Evolutionary conservation across 768 basidiomycete genomes (phyloP).

Genomic region (Phlebiopsis gigantea): DNA sequence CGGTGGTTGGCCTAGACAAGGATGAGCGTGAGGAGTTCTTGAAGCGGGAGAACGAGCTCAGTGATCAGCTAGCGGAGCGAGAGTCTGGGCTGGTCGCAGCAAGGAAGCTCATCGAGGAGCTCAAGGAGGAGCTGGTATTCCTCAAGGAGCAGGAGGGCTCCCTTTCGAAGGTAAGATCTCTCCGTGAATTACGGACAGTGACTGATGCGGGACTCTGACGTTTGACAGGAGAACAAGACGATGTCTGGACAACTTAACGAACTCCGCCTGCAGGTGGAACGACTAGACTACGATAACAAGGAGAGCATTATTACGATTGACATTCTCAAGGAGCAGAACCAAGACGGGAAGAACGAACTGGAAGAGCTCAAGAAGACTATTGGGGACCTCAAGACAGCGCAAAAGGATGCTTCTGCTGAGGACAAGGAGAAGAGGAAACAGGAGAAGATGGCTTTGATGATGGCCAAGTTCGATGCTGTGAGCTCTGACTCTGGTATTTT

Average conservation of each 20-base stretch:
- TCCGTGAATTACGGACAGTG: neutral
- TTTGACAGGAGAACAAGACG: constrained; percentile 77
- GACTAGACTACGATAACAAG: constrained; percentile 94
- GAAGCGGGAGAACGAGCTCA: constrained; percentile 93
- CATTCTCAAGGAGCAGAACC: constrained; percentile 91
- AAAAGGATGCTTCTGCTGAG: constrained; percentile 83
- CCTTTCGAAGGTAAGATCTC: constrained; percentile 59
- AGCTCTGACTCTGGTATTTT: constrained; percentile 25
- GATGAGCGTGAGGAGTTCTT: constrained; percentile 98
- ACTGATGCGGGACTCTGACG: constrained; percentile 1
- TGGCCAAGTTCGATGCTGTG: constrained; percentile 97
- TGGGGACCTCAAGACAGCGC: constrained; percentile 69
- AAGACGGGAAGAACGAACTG: constrained; percentile 79
- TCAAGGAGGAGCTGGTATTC: constrained; percentile 84
- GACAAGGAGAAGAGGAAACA: constrained; percentile 99
- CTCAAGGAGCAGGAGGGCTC: constrained; percentile 87
- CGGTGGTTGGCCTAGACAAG: constrained; percentile 82
- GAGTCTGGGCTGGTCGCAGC: constrained; percentile 76
- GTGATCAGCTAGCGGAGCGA: constrained; percentile 87
- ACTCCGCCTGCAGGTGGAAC: constrained; percentile 83
- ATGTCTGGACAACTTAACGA: constrained; percentile 95
- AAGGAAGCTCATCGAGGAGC: constrained; percentile 82
- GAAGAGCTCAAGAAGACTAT: constrained; percentile 85
- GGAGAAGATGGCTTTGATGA: constrained; percentile 99
- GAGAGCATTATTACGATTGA: constrained; percentile 91